Percentiles rank a stretch among this genome's conserved stretches.
These are phyloP conservation scores for Ministeria vibrans DNA, from an alignment of 78 protist species.

Conservation along the genomic window DNA sequence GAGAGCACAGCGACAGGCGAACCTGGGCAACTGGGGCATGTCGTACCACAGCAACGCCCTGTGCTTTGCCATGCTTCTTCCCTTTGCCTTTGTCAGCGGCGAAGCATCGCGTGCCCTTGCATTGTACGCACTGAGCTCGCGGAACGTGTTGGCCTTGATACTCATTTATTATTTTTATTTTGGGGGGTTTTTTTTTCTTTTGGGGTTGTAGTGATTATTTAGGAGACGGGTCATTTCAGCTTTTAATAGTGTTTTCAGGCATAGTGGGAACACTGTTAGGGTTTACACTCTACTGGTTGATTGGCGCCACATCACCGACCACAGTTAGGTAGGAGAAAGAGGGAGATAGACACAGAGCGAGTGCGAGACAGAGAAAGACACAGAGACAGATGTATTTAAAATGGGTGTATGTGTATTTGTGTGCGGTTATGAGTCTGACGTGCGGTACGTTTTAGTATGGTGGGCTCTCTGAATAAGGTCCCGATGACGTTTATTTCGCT, in stretches of 20 bases:
- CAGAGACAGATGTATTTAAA: too few species aligned
- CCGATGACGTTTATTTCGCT: conserved; percentile 28
- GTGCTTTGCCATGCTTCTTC: not conserved
- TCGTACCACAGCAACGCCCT: conserved; percentile 17
- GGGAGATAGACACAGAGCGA: too few species aligned
- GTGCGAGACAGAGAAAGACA: too few species aligned
- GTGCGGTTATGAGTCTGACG: too few species aligned
- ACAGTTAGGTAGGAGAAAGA: too few species aligned
- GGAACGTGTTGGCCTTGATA: not conserved
- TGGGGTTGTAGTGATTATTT: too few species aligned
- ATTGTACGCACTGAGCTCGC: not conserved
- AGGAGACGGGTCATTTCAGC: not conserved
- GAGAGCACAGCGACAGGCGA: conserved; percentile 1
- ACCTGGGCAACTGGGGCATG: conserved; percentile 26
- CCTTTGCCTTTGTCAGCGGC: not conserved
- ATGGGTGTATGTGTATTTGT: too few species aligned
- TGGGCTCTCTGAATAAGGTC: conserved; percentile 45
- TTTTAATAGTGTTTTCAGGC: not conserved
- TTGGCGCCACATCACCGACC: conserved; percentile 37
- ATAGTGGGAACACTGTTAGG: conserved; percentile 5
- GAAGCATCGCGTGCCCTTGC: not conserved
- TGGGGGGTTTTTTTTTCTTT: not conserved
- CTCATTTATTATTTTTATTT: not conserved
- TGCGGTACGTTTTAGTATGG: conserved; percentile 40
- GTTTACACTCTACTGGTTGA: conserved; percentile 32